These are phyloP conservation scores for Daldinia sp. DNA, from an alignment of 2,329 filamentous ascomycete genomes.

Conservation along the genomic window DNA sequence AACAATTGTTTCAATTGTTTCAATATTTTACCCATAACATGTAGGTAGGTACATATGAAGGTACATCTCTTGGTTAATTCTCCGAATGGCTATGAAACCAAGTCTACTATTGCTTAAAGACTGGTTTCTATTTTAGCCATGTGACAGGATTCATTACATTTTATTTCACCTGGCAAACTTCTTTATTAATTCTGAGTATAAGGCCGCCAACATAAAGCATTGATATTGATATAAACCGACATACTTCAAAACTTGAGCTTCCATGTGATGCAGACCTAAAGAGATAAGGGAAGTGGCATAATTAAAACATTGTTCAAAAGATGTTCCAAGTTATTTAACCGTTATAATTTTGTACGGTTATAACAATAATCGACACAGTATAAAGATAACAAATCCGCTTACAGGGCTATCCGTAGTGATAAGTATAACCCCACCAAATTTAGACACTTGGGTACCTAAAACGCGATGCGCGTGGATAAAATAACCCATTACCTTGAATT, in stretches of 20 bases:
- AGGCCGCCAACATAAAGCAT: too few species aligned
- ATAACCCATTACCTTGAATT: constrained; percentile 2
- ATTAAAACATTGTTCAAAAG: too few species aligned
- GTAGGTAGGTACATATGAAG: too few species aligned
- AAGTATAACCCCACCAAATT: constrained; percentile 18
- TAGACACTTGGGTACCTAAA: background rate
- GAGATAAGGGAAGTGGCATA: too few species aligned
- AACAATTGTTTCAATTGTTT: constrained; percentile 27
- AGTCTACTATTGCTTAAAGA: background rate
- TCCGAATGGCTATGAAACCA: constrained; percentile 10
- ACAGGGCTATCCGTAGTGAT: background rate
- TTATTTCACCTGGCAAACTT: too few species aligned
- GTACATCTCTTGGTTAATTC: constrained; percentile 9
- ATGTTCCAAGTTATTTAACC: too few species aligned
- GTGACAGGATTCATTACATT: too few species aligned
- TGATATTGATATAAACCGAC: too few species aligned
- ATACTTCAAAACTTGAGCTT: too few species aligned
- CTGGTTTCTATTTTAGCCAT: background rate
- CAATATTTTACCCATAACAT: too few species aligned
- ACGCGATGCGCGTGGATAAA: constrained; percentile 38
- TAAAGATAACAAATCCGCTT: background rate
- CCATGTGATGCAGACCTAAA: too few species aligned
- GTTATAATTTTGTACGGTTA: background rate
- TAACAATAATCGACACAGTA: background rate
- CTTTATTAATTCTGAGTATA: too few species aligned